Base-by-base conservation (phyloP, 768 basidiomycete genomes). In the Phanerochaete sordida region DNA sequence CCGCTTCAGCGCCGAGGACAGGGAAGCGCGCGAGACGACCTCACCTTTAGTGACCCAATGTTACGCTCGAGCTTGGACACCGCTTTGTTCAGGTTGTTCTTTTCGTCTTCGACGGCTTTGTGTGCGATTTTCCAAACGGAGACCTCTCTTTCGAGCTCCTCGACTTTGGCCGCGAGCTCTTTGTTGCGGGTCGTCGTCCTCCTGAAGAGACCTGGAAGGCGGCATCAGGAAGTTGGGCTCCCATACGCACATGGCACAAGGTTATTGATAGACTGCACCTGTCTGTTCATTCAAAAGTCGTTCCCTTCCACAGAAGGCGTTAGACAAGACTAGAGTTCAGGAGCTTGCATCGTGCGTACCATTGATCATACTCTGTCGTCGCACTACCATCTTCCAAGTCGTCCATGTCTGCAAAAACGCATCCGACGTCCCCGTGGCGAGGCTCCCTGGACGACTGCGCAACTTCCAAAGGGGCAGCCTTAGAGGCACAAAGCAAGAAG, bases 81-180 rank as follows among this genome's bases (percentile, higher is more conserved):
- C 7, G 52, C 69, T 60, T 66, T 71, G 57, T 65, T 67, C 33
- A 73, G 56, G 2, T 44, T 62, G 59, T 67, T 71, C 61, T 69
- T 72, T 50, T 73, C 72, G n/a, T 71, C 72, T 27, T 75, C 73
- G 30, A 73, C 70, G 13, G 69, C 69, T 52, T 69, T 71, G 26
- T 72, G 65, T 1, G 74, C 78, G 26, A 71, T 61, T 62, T 77
- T 77, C 77, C 77, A 78, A 6, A 78, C 76, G 21, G 66, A 61
- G 30, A 77, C 58, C 65, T 78, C 77, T 56, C 72, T 69, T 66
- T 78, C 75, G 15, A 77, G 69, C 55, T 76, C 77, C 56, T 70
- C 69, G 3, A 75, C 70, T 28, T 71, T 68, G 3, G 52, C 49
- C 31, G 66, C 68, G 13, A 77, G 69, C 16, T 65, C 66, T 45